Percentiles rank a stretch among this genome's conserved stretches.
phyloP scores from a whole-genome alignment of 2,329 filamentous ascomycete species.

The Cytospora mali region DNA sequence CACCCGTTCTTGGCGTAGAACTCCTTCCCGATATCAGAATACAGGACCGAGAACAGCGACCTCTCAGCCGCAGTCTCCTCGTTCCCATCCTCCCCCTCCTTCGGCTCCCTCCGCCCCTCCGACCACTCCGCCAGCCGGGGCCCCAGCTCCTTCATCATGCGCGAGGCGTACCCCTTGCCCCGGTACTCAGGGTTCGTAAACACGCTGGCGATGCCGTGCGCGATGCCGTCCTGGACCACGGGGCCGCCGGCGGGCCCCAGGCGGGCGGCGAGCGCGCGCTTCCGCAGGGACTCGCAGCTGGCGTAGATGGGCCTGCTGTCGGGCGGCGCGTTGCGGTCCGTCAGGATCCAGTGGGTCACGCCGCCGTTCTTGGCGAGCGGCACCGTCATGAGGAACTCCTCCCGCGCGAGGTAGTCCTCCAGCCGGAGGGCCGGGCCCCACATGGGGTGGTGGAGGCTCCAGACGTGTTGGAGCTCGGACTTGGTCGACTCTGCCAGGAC shows the following conservation, averaged over 20 bases:
- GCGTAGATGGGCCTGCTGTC: constrained; percentile 58
- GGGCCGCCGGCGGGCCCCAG: constrained; percentile 38
- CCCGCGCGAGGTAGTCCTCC: constrained; percentile 61
- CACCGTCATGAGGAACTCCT: constrained; percentile 58
- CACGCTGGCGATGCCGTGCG: constrained; percentile 80
- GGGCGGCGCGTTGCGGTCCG: constrained; percentile 44
- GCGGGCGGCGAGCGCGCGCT: constrained; percentile 54
- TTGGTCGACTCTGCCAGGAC: constrained; percentile 59
- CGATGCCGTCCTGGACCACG: constrained; percentile 56
- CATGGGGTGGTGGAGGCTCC: constrained; percentile 55
- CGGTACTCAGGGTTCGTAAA: constrained; percentile 70
- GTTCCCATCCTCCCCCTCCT: constrained; percentile 21
- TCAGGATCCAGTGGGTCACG: constrained; percentile 66
- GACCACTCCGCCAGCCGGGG: constrained; percentile 41
- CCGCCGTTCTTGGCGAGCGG: constrained; percentile 62
- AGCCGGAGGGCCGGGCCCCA: constrained; percentile 63
- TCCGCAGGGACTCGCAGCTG: constrained; percentile 66
- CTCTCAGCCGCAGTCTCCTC: constrained; percentile 38
- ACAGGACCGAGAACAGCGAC: constrained; percentile 75
- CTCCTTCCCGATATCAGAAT: constrained; percentile 80
- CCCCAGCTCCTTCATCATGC: constrained; percentile 72
- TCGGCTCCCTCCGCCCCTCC: constrained; percentile 17
- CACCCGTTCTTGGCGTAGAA: constrained; percentile 82
- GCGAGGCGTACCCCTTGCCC: constrained; percentile 73
- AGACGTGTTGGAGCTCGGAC: constrained; percentile 57